These are phyloP conservation scores for Psilocybe tampanensis DNA, from an alignment of 768 basidiomycete genomes.

Conservation along the genomic window DNA sequence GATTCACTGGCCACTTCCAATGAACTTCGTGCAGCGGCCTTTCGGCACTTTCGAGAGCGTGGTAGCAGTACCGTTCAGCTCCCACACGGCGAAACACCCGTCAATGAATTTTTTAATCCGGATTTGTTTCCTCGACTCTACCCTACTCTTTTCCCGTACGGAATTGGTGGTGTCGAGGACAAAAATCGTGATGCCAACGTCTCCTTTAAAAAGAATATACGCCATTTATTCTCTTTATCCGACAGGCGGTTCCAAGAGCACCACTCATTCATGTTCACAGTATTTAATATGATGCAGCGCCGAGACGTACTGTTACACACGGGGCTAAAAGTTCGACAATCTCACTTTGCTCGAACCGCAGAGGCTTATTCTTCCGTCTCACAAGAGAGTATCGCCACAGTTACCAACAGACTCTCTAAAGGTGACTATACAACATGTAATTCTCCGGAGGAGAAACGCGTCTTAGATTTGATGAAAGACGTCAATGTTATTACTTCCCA, in stretches of 20 bases:
- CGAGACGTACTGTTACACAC: conserved; percentile 31
- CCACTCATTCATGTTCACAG: conserved; percentile 42
- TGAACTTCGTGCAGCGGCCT: conserved; percentile 33
- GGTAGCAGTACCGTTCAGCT: conserved; percentile 28
- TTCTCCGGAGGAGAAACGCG: conserved; percentile 29
- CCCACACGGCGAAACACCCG: conserved; percentile 30
- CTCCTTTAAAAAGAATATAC: conserved; percentile 33
- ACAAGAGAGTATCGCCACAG: conserved; percentile 21
- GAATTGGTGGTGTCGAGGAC: conserved; percentile 45
- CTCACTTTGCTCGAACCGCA: conserved; percentile 28
- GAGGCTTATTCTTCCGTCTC: conserved; percentile 24
- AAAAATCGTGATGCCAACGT: conserved; percentile 12
- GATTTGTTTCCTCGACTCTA: conserved; percentile 41
- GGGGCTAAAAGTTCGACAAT: conserved; percentile 25
- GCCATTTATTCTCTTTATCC: conserved; percentile 30
- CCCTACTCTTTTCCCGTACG: conserved; percentile 46
- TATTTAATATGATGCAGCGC: conserved; percentile 43
- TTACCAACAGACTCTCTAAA: conserved; percentile 20
- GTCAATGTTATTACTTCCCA: conserved; percentile 16
- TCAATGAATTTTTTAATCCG: conserved; percentile 39
- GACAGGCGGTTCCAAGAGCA: conserved; percentile 39
- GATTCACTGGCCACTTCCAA: conserved; percentile 24
- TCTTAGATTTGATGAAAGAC: conserved; percentile 21
- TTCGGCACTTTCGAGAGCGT: conserved; percentile 31
- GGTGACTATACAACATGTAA: conserved; percentile 19